Conservation (phyloP, 164 flowering plant genomes). For the Litsea cubeba region DNA sequence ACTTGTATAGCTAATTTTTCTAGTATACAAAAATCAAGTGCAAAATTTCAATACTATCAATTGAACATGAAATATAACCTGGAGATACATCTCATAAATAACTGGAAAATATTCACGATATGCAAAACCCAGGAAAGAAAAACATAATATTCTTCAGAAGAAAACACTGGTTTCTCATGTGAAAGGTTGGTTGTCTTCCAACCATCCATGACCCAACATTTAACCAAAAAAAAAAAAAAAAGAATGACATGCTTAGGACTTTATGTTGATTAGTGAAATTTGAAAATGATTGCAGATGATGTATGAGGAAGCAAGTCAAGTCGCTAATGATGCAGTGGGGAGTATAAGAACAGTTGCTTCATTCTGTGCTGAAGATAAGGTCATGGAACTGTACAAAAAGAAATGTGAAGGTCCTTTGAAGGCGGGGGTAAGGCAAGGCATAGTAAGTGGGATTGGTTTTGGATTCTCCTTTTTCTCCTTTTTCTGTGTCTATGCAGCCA, state of each 20-base stretch:
- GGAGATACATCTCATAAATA: too few relatives aligned
- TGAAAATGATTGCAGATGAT: conserved; percentile 25
- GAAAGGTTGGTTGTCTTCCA: too few relatives aligned
- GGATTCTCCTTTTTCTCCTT: conserved; percentile 35
- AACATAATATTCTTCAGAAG: too few relatives aligned
- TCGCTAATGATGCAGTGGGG: conserved; percentile 65
- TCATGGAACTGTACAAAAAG: conserved; percentile 27
- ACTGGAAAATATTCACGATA: too few relatives aligned
- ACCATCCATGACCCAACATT: too few relatives aligned
- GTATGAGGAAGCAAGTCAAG: conserved; percentile 62
- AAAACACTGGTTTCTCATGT: too few relatives aligned
- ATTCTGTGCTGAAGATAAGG: conserved; percentile 61
- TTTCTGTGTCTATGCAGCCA: conserved; percentile 26
- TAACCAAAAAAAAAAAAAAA: too few relatives aligned
- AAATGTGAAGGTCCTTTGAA: conserved; percentile 41
- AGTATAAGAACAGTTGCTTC: conserved; percentile 66
- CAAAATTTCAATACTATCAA: too few relatives aligned
- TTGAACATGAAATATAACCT: too few relatives aligned
- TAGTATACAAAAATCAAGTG: too few relatives aligned
- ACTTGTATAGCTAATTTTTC: too few relatives aligned
- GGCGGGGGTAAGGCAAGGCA: conserved; percentile 31
- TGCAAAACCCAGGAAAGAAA: too few relatives aligned
- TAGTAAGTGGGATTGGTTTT: conserved; percentile 37
- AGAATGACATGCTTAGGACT: not conserved
- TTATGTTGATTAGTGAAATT: not conserved